phyloP scores from a whole-genome alignment of 768 basidiomycete species.

The Lactifluus echinatus region DNA sequence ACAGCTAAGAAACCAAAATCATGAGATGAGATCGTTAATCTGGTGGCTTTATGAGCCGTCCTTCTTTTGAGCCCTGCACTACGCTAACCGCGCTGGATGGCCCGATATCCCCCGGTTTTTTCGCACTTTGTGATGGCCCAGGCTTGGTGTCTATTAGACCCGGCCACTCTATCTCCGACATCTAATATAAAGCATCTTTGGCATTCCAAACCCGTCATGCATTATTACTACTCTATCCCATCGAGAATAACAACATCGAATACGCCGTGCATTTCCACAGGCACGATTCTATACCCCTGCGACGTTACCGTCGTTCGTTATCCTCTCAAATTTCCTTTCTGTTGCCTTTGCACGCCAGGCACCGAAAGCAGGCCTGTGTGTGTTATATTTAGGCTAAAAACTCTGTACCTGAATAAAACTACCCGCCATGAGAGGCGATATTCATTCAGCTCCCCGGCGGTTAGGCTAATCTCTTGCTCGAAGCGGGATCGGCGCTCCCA shows the following conservation, averaged over 20 bases:
- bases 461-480: not conserved
- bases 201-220: not conserved
- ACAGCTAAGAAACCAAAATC: constrained; percentile 15
- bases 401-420: not conserved
- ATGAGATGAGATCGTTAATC: not conserved
- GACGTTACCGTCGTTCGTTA: not conserved
- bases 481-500: constrained; percentile 40
- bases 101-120: not conserved
- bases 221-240: not conserved
- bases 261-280: not conserved
- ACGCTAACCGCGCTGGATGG: not conserved
- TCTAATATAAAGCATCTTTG: not conserved
- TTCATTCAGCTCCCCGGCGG: not conserved
- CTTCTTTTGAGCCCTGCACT: not conserved
- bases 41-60: not conserved
- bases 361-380: not conserved
- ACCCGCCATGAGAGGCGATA: not conserved
- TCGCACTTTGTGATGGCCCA: not conserved
- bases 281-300: not conserved
- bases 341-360: not conserved
- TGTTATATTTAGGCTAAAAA: not conserved
- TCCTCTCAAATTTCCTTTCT: not conserved
- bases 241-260: not conserved
- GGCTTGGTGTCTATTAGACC: not conserved
- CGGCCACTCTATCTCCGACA: not conserved